A percentile compares a stretch with the other conserved stretches of the same genome.
Evolutionary conservation across 2,329 filamentous ascomycete species (phyloP).

Genomic region (Alternaria tenuissima): DNA sequence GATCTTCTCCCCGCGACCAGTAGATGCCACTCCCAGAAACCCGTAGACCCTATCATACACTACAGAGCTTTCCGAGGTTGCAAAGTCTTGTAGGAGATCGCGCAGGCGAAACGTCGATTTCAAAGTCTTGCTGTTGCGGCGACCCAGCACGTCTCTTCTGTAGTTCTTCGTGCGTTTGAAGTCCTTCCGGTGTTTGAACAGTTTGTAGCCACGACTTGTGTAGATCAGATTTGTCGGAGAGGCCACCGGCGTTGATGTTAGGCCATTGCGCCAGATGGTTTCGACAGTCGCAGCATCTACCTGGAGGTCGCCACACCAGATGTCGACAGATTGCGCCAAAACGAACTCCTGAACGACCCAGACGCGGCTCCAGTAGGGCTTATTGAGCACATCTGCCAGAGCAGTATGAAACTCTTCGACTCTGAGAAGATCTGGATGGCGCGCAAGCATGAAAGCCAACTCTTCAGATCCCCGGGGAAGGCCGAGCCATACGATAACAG

Average conservation of each 20-base stretch:
- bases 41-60: conserved; percentile 24
- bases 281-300: conserved; percentile 17
- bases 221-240: conserved; percentile 2
- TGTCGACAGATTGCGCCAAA: conserved; percentile 18
- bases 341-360: conserved; percentile 28
- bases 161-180: conserved; percentile 18
- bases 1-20: conserved; percentile 14
- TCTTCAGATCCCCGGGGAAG: conserved; percentile 13
- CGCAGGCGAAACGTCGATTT: conserved; percentile 20
- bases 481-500: conserved; percentile 24
- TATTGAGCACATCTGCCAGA: conserved; percentile 14
- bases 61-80: conserved; percentile 18
- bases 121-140: conserved; percentile 14
- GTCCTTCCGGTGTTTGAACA: conserved; percentile 22
- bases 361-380: conserved; percentile 20
- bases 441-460: conserved; percentile 20
- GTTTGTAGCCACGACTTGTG: conserved; percentile 13
- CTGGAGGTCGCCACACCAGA: conserved; percentile 20
- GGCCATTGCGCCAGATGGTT: conserved; percentile 15
- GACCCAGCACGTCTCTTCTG: conserved; percentile 16
- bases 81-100: conserved; percentile 23
- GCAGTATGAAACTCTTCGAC: conserved; percentile 15
- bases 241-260: conserved; percentile 5
- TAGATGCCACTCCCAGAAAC: conserved; percentile 21
- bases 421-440: conserved; percentile 14